Evolutionary conservation across 441 rosid genomes (phyloP), one percentile per base, ranked within the genome.

Genomic region (Populus hybrid): DNA sequence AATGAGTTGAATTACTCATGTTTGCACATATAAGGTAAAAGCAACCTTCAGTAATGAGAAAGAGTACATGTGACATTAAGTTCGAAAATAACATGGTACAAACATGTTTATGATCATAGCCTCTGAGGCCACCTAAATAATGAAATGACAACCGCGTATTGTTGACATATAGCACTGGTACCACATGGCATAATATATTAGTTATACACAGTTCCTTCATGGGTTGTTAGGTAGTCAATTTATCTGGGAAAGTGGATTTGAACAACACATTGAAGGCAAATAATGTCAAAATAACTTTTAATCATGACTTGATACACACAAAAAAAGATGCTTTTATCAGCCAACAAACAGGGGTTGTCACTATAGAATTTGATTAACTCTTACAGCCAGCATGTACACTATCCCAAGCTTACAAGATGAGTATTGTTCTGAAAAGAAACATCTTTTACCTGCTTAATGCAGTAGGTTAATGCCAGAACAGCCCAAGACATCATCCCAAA

Each of bases 401-500:
- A 38, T 53, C 70, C 36, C 66, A 71, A 59, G 28, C 42, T 6
- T 42, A 50, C 7, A 76, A 34, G 10, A 38, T 6, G 6, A 73
- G 28, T 6, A 40, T 64, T 7, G 6, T n/a, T 30, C 69, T 21
- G 50, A 32, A 69, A 35, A 23, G 36, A 40, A 74, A 16, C 73
- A 76, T 14, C 23, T 61, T 61, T 24, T 85, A 96, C 99, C 98
- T 96, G 99, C 83, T 94, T 96, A 79, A 96, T 89, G 88, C 99
- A 93, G 86, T 97, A 97, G 24, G 98, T 93, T 85, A 94, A 83
- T 57, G 98, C 94, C 82, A 97, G 94, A 89, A 97, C 98, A 71
- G 98, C 98, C 98, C 99, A 97, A 70, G 92, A 89, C 98, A 94
- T 94, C 98, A 97, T 90, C 79, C 99, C 99, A 69, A 97, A 94